These are phyloP conservation scores for Teunomyces funiuensis DNA, from an alignment of 805 yeast species.

Conservation along the genomic window DNA sequence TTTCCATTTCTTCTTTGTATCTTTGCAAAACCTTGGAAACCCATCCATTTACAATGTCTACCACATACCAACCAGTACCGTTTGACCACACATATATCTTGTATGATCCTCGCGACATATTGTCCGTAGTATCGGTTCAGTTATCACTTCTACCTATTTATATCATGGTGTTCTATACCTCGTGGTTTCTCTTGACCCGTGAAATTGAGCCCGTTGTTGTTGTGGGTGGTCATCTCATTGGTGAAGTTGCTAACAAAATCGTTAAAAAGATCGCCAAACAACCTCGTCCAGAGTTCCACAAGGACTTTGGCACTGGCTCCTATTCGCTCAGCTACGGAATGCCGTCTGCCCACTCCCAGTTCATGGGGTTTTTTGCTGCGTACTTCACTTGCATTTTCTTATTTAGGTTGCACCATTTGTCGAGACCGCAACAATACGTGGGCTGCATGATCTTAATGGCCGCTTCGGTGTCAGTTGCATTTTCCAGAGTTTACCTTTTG, in stretches of 20 bases:
- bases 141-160: conserved; percentile 81
- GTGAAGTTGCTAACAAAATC: conserved; percentile 70
- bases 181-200: conserved; percentile 80
- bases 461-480: conserved; percentile 48
- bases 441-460: conserved; percentile 28
- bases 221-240: conserved; percentile 81
- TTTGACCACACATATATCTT: conserved; percentile 86
- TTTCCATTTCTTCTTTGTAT: no score
- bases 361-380: conserved; percentile 81
- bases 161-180: conserved; percentile 71
- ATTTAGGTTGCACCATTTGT: conserved; percentile 42
- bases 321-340: conserved; percentile 75
- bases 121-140: conserved; percentile 65
- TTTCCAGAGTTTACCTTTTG: conserved; percentile 71
- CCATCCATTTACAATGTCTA: neutral
- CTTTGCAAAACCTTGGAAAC: no score
- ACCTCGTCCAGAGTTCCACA: conserved; percentile 68
- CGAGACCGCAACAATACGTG: conserved; percentile 20
- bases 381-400: conserved; percentile 48
- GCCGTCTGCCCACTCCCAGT: conserved; percentile 97
- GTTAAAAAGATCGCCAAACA: conserved; percentile 64
- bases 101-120: conserved; percentile 63
- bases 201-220: conserved; percentile 83
- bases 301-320: conserved; percentile 44
- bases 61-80: conserved; percentile 44